Base-by-base conservation (phyloP, 345 rosid genomes). In the Citrus maxima region DNA sequence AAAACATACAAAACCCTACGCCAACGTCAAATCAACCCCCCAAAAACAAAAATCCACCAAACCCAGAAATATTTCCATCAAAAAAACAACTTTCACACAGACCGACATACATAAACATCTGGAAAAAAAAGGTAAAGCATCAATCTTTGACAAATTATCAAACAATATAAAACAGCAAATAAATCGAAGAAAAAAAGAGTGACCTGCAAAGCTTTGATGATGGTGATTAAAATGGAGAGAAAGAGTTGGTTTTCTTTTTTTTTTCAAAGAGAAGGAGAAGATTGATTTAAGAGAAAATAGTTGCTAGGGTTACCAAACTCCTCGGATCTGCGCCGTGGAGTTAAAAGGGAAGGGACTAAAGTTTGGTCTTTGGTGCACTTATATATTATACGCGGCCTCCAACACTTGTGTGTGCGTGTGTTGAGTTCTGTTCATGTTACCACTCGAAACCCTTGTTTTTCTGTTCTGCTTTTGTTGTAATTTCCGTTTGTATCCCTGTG, bases 261-360 rank as follows among this genome's bases (percentile, higher is more conserved):
- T 56, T 25, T 56, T 51, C 28, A 68, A 61, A 55, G 73, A 51
- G 60, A 51, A 28, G 60, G 72, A 22, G 21, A 64, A 64, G 22
- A 9, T 34, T 18, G 27, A 21, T 19, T 66, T 19, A 72, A 75
- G 79, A 78, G 49, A 62, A 62, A 65, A 49, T 14, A 1, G 7
- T 49, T 35, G 58, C 70, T 77, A 72, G 84, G 86, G 87, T 82
- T 86, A 32, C 90, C 93, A 88, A 90, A 90, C 98, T 94, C 95
- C 93, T 91, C 90, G 92, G 98, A 92, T 92, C 95, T 92, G 88
- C 88, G 88, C 94, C 94, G 91, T 86, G 93, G 95, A 91, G 98
- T 87, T 80, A 66, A 63, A 59, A 77, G 62, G 78, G 37, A 66
- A 32, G 27, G 66, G 27, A 2, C 3, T 1, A 18, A 2, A 34